phyloP scores from a whole-genome alignment of 202 grass and related monocot species.

The Zoysia matrella region DNA sequence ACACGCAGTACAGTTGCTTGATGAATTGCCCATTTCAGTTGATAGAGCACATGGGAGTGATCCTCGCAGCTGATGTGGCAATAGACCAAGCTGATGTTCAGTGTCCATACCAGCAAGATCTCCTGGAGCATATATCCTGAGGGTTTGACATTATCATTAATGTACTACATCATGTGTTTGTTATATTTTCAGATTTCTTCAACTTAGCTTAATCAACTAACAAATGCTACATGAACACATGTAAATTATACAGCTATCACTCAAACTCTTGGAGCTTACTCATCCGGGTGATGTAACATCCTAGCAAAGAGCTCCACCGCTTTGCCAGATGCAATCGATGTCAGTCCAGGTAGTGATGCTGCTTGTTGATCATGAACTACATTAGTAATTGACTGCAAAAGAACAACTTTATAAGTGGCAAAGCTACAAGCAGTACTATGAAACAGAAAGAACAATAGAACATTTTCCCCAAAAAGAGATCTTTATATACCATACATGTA shows the following conservation, averaged over 20 bases:
- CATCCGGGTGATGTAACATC: slow-evolving; percentile 85
- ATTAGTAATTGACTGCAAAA: slow-evolving; percentile 62
- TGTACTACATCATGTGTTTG: slow-evolving; percentile 1
- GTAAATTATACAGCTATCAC: neutral
- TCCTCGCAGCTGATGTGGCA: slow-evolving; percentile 85
- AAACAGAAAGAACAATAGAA: slow-evolving; percentile 2
- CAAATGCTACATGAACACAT: slow-evolving; percentile 20
- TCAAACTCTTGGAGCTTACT: slow-evolving; percentile 50
- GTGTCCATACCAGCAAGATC: slow-evolving; percentile 73
- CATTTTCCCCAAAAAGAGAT: neutral
- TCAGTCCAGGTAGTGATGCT: slow-evolving; percentile 75
- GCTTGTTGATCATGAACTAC: slow-evolving; percentile 62
- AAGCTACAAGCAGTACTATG: neutral
- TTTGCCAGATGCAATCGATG: slow-evolving; percentile 77
- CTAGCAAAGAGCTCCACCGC: slow-evolving; percentile 90
- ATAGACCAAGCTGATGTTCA: slow-evolving; percentile 82
- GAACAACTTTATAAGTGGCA: slow-evolving; percentile 12
- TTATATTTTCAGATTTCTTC: slow-evolving; percentile 16
- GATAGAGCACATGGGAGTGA: slow-evolving; percentile 64
- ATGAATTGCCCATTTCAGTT: slow-evolving; percentile 49
- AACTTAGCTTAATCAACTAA: slow-evolving; percentile 18
- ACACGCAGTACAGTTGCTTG: slow-evolving; percentile 66
- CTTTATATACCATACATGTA: slow-evolving; percentile 59
- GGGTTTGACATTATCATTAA: slow-evolving; percentile 28
- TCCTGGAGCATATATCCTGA: slow-evolving; percentile 89